phyloP scores from a whole-genome alignment of 768 basidiomycete genomes.

The Roridomyces roridus region DNA sequence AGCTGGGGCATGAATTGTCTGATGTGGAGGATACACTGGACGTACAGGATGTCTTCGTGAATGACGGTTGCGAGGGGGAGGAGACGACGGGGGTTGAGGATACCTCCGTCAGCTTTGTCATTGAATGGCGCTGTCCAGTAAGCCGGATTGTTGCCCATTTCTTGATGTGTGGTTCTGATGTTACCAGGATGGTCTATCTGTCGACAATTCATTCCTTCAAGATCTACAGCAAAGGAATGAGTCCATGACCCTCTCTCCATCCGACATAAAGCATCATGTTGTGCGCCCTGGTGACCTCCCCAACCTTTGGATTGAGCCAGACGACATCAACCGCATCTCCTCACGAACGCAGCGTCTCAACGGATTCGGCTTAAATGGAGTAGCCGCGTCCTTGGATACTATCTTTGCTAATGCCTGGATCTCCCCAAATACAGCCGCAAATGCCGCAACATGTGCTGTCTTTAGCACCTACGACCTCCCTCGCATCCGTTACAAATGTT shows the following conservation, averaged over 20 bases:
- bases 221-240: too few species aligned
- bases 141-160: neutral
- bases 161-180: too few species aligned
- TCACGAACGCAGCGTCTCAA: too few species aligned
- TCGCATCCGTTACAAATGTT: slow-evolving; percentile 19
- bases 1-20: neutral
- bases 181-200: too few species aligned
- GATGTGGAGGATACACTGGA: neutral
- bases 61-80: neutral
- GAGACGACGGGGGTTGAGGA: neutral
- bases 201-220: too few species aligned
- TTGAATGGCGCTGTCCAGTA: neutral
- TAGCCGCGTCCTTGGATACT: slow-evolving; percentile 26
- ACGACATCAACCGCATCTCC: too few species aligned
- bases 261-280: too few species aligned
- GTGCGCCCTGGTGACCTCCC: too few species aligned
- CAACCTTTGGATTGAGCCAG: too few species aligned
- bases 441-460: slow-evolving; percentile 3
- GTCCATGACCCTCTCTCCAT: too few species aligned
- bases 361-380: slow-evolving; percentile 33
- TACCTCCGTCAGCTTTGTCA: neutral
- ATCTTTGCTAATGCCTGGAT: neutral
- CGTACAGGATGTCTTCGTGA: neutral
- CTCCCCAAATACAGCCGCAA: too few species aligned
- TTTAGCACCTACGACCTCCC: slow-evolving; percentile 27